Evolutionary conservation across 176 grass and related monocot species (phyloP).

Genomic region (Oryza coarctata): DNA sequence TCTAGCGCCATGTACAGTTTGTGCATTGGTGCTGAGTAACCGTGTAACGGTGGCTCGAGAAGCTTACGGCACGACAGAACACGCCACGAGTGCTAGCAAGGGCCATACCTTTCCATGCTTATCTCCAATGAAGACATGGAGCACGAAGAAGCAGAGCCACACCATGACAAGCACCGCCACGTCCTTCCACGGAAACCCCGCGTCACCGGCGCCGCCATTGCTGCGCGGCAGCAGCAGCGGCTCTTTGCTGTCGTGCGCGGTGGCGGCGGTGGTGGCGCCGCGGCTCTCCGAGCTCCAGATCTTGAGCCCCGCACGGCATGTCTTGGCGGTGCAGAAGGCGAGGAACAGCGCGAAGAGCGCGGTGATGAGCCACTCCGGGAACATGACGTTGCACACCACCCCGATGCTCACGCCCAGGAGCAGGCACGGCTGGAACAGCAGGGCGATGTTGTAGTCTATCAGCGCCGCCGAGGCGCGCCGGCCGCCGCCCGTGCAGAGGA

Average conservation of each 20-base stretch:
- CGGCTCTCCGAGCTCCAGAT: conserved; percentile 58
- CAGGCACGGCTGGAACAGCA: conserved; percentile 74
- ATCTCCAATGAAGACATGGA: conserved; percentile 77
- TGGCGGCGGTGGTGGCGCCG: not conserved
- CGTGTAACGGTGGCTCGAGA: not conserved
- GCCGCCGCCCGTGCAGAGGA: conserved; percentile 22
- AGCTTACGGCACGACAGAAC: not conserved
- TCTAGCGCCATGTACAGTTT: not conserved
- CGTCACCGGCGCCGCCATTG: not conserved
- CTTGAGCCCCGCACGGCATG: conserved; percentile 55
- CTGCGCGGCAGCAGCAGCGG: conserved; percentile 30
- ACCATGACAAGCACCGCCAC: conserved; percentile 48
- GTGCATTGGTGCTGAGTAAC: not conserved
- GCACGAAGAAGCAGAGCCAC: conserved; percentile 81
- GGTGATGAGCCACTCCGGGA: conserved; percentile 92
- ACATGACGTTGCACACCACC: conserved; percentile 73
- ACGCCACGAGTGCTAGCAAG: not conserved
- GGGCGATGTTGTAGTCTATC: conserved; percentile 72
- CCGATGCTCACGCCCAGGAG: conserved; percentile 81
- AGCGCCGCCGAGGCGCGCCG: not conserved
- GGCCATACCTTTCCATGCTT: conserved; percentile 70
- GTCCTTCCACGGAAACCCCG: conserved; percentile 58
- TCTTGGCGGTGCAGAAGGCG: conserved; percentile 65
- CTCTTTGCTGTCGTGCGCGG: not conserved
- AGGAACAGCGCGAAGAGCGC: conserved; percentile 65